phyloP scores from a whole-genome alignment of 805 yeast species.

The Teunomyces aglyptinius region DNA sequence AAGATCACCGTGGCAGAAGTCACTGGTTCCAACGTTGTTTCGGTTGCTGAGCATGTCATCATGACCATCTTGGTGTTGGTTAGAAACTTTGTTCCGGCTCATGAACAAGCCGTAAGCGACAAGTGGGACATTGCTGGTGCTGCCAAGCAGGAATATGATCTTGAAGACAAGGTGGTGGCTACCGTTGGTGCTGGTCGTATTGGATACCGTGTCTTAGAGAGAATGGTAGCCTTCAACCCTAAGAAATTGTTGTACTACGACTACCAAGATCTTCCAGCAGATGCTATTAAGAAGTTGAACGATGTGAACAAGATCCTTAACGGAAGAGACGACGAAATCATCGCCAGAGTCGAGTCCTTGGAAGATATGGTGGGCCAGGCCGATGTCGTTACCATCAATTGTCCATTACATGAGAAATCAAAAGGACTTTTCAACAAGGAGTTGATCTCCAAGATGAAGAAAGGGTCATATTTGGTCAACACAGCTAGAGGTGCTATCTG shows the following conservation, averaged over 20 bases:
- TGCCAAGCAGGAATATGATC: slow-evolving; percentile 70
- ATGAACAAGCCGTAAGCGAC: slow-evolving; percentile 58
- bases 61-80: slow-evolving; percentile 71
- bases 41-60: slow-evolving; percentile 79
- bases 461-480: slow-evolving; percentile 16
- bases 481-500: slow-evolving; percentile 62
- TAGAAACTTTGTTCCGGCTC: slow-evolving; percentile 78
- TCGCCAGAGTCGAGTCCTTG: slow-evolving; percentile 55
- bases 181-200: slow-evolving; percentile 83
- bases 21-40: slow-evolving; percentile 76
- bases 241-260: slow-evolving; percentile 72
- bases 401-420: slow-evolving; percentile 73
- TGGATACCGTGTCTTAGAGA: slow-evolving; percentile 71
- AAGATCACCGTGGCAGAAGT: slow-evolving; percentile 73
- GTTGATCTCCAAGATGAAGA: slow-evolving; percentile 47
- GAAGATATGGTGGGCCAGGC: slow-evolving; percentile 66
- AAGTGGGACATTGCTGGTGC: slow-evolving; percentile 74
- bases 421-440: slow-evolving; percentile 66
- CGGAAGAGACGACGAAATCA: slow-evolving; percentile 57
- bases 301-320: slow-evolving; percentile 35
- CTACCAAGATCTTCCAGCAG: slow-evolving; percentile 64
- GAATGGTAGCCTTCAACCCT: slow-evolving; percentile 71
- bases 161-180: slow-evolving; percentile 74
- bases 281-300: slow-evolving; percentile 41
- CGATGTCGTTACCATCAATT: slow-evolving; percentile 73